Evolutionary conservation across 345 rosid species (phyloP).

Genomic region (Rhizophora mangle): DNA sequence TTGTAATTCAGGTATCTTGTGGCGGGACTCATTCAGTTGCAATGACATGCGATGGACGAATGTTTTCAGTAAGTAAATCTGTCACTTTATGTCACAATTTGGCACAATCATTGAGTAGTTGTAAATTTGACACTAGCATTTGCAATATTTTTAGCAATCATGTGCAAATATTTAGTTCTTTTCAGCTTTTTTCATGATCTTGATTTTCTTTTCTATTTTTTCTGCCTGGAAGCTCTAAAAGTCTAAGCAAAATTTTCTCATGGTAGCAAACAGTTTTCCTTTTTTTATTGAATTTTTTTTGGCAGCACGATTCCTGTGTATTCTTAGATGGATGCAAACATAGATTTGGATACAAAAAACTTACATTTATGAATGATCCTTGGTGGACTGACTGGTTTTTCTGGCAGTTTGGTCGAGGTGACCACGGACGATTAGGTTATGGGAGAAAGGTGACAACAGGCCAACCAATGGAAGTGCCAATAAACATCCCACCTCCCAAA

Average conservation of each 20-base stretch:
- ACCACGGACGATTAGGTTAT: conserved; percentile 91
- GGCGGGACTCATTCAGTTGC: conserved; percentile 99
- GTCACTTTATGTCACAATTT: background rate
- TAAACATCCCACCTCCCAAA: conserved; percentile 51
- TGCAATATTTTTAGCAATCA: background rate
- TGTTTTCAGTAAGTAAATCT: conserved; percentile 74
- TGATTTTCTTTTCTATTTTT: too few species aligned
- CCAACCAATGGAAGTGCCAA: conserved; percentile 85
- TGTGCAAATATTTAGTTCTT: background rate
- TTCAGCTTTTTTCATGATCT: background rate
- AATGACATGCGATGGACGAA: conserved; percentile 73
- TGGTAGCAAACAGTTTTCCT: too few species aligned
- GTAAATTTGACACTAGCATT: background rate
- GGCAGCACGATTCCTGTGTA: background rate
- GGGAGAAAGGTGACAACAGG: conserved; percentile 92
- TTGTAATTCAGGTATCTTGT: conserved; percentile 70
- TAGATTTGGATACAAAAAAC: background rate
- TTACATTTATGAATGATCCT: background rate
- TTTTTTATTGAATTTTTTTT: too few species aligned
- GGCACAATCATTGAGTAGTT: background rate
- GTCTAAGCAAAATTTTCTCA: too few species aligned
- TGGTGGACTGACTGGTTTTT: conserved; percentile 14
- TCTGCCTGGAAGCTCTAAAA: too few species aligned
- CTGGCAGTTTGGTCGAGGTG: conserved; percentile 92
- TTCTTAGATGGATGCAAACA: background rate